A percentile compares a stretch with the other conserved stretches of the same genome.
Conservation (phyloP, 805 yeast genomes). For the Schwanniomyces sp. region DNA sequence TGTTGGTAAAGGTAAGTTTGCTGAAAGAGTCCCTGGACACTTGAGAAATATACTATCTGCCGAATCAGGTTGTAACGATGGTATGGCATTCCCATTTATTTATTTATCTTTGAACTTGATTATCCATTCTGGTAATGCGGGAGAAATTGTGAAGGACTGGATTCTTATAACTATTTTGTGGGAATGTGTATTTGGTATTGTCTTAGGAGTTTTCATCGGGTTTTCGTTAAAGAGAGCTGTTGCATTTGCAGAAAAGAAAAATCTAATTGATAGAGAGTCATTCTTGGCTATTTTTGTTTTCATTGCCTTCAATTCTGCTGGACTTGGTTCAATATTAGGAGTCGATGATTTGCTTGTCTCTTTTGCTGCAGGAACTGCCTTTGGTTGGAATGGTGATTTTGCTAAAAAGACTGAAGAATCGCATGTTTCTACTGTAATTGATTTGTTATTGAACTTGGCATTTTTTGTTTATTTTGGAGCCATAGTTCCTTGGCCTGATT, state of each 20-base stretch:
- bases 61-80: slow-evolving; percentile 90
- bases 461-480: slow-evolving; percentile 91
- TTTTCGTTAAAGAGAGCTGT: slow-evolving; percentile 68
- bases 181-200: slow-evolving; percentile 78
- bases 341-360: slow-evolving; percentile 87
- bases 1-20: slow-evolving; percentile 91
- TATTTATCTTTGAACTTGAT: slow-evolving; percentile 67
- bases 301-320: slow-evolving; percentile 81
- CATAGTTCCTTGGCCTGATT: slow-evolving; percentile 83
- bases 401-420: slow-evolving; percentile 79
- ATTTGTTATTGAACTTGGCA: slow-evolving; percentile 75
- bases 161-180: slow-evolving; percentile 71
- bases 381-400: slow-evolving; percentile 93
- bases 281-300: slow-evolving; percentile 83
- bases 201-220: slow-evolving; percentile 75
- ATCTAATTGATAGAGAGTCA: slow-evolving; percentile 83
- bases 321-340: slow-evolving; percentile 84
- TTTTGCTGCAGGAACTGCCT: slow-evolving; percentile 91
- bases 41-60: slow-evolving; percentile 79
- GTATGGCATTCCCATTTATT: slow-evolving; percentile 93
- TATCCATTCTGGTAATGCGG: slow-evolving; percentile 61
- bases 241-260: slow-evolving; percentile 66
- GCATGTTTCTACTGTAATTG: slow-evolving; percentile 88
- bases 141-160: slow-evolving; percentile 79
- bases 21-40: slow-evolving; percentile 91